Percentiles rank a stretch among this genome's conserved stretches.
phyloP scores from a whole-genome alignment of 768 basidiomycete genomes.

The Pleurotus eryngii region DNA sequence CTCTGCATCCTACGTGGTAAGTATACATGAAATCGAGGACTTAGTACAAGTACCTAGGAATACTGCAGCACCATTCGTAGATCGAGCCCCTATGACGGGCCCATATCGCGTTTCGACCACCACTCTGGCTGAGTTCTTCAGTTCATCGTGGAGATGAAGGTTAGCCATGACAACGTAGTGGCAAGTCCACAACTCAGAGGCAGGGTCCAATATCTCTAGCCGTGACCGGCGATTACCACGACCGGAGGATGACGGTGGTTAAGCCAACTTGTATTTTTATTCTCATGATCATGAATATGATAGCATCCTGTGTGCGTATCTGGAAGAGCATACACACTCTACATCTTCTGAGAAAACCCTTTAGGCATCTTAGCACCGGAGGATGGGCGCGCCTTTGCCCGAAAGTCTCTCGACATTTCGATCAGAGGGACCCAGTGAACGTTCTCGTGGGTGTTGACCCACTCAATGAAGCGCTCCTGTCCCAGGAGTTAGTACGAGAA shows the following conservation, averaged over 20 bases:
- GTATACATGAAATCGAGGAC: not conserved
- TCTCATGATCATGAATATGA: not conserved
- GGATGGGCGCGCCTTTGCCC: constrained; percentile 45
- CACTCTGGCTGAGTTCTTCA: constrained; percentile 40
- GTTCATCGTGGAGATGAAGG: constrained; percentile 56
- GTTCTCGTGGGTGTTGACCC: constrained; percentile 66
- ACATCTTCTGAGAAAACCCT: constrained; percentile 26
- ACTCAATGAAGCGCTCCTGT: constrained; percentile 71
- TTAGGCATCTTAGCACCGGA: constrained; percentile 55
- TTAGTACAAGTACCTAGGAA: constrained; percentile 49
- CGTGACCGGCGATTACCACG: not conserved
- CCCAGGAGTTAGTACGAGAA: not conserved
- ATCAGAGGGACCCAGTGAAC: constrained; percentile 71
- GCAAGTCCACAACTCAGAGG: not conserved
- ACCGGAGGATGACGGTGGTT: not conserved
- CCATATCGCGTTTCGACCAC: constrained; percentile 55
- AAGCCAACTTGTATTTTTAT: not conserved
- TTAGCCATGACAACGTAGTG: constrained; percentile 13
- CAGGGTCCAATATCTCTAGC: not conserved
- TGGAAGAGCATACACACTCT: not conserved
- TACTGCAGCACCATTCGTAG: constrained; percentile 56
- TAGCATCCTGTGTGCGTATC: not conserved
- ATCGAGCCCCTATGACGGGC: constrained; percentile 52
- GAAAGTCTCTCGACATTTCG: constrained; percentile 64
- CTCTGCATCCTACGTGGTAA: constrained; percentile 36